Evolutionary conservation across 495 filamentous ascomycete species (phyloP).

Genomic region (Oidiodendron maius): DNA sequence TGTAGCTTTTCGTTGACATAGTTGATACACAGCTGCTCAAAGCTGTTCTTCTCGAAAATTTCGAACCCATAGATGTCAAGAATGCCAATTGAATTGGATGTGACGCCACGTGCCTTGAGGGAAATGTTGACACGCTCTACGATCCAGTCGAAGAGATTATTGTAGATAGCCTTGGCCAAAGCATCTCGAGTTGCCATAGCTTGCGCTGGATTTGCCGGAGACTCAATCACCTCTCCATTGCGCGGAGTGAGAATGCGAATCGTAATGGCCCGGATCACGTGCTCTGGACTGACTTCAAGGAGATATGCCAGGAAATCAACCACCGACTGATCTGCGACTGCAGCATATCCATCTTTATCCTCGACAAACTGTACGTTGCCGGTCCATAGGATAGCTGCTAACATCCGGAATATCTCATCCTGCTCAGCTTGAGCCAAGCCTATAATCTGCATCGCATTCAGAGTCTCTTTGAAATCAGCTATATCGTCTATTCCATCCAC

Average conservation of each 20-base stretch:
- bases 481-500: constrained; percentile 90
- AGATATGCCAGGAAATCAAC: constrained; percentile 93
- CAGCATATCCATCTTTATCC: constrained; percentile 82
- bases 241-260: constrained; percentile 85
- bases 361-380: constrained; percentile 88
- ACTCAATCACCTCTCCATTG: constrained; percentile 82
- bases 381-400: constrained; percentile 88
- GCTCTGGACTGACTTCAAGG: constrained; percentile 75
- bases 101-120: constrained; percentile 67
- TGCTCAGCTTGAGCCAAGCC: constrained; percentile 85
- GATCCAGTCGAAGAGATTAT: constrained; percentile 99
- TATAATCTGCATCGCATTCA: constrained; percentile 93
- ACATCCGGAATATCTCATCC: constrained; percentile 94
- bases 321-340: constrained; percentile 78
- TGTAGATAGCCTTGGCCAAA: constrained; percentile 89
- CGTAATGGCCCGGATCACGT: constrained; percentile 84
- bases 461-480: constrained; percentile 84
- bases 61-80: constrained; percentile 99
- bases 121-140: constrained; percentile 89
- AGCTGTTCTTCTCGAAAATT: constrained; percentile 98
- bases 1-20: constrained; percentile 99
- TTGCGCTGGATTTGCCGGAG: constrained; percentile 84
- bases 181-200: constrained; percentile 93
- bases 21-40: constrained; percentile 99
- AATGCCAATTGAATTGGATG: constrained; percentile 88